phyloP scores from a whole-genome alignment of 1,284 basidiomycete species.

The Cystobasidiaceae sp. region DNA sequence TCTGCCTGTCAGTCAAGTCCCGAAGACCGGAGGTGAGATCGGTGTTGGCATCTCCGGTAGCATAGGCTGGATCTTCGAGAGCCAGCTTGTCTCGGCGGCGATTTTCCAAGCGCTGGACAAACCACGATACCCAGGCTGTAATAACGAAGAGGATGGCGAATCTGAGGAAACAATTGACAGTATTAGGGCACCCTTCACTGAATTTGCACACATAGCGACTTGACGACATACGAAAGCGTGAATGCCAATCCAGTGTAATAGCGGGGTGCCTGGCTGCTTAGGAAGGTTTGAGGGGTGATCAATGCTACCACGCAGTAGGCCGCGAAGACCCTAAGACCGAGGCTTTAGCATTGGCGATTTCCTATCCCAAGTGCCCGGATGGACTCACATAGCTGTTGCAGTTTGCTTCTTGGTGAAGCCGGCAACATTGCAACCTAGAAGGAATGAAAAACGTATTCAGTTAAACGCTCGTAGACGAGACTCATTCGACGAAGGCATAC shows the following conservation, averaged over 20 bases:
- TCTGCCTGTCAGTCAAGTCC: background rate
- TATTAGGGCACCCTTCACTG: background rate
- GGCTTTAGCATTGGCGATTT: background rate
- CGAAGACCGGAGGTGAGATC: background rate
- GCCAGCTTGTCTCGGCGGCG: background rate
- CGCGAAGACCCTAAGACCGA: background rate
- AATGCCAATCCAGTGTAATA: background rate
- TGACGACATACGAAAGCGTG: background rate
- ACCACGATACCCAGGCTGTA: background rate
- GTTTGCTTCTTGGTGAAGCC: background rate
- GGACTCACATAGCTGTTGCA: background rate
- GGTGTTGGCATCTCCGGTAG: background rate
- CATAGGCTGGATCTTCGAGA: background rate
- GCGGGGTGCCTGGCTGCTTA: background rate
- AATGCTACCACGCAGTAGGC: background rate
- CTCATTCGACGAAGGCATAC: no score
- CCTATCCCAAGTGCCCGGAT: background rate
- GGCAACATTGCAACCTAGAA: background rate
- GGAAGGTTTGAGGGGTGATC: background rate
- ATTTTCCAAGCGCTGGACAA: background rate
- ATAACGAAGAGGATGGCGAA: background rate
- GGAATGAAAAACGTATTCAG: background rate
- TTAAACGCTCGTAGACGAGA: background rate
- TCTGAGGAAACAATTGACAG: background rate
- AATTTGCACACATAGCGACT: background rate